Conservation (phyloP, 257 asterid genomes). For the Primulina tabacum region DNA sequence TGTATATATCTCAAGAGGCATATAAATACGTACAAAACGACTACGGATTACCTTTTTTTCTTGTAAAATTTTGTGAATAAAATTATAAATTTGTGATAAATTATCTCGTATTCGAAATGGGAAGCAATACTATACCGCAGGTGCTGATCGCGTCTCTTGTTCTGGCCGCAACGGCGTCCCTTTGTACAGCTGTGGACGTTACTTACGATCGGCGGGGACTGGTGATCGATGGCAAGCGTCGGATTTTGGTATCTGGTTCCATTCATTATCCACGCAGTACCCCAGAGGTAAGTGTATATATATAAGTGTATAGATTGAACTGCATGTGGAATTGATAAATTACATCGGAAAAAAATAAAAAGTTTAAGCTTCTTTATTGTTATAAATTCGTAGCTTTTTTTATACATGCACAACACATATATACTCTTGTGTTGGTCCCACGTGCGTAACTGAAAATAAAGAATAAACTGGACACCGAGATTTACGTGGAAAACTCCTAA, state of each 20-base stretch:
- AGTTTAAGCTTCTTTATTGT: too few species aligned
- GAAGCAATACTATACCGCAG: background rate
- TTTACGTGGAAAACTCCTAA: too few species aligned
- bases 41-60: too few species aligned
- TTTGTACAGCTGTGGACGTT: slow-evolving; percentile 26
- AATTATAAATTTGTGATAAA: background rate
- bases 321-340: too few species aligned
- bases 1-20: background rate
- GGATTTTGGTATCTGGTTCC: slow-evolving; percentile 35
- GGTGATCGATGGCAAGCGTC: slow-evolving; percentile 33
- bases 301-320: background rate
- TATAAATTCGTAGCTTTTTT: too few species aligned
- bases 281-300: slow-evolving; percentile 28
- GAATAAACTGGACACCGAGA: too few species aligned
- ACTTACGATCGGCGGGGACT: slow-evolving; percentile 40
- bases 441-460: too few species aligned
- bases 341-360: too few species aligned
- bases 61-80: background rate
- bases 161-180: slow-evolving; percentile 20
- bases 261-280: slow-evolving; percentile 44
- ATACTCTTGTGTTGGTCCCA: too few species aligned
- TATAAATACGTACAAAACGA: background rate
- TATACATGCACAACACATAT: too few species aligned
- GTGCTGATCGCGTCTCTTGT: background rate
- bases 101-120: background rate